Percentiles rank a stretch among this genome's conserved stretches.
These are phyloP conservation scores for Plasmodium billcollinsi DNA, from an alignment of 169 alveolate species.

Conservation along the genomic window DNA sequence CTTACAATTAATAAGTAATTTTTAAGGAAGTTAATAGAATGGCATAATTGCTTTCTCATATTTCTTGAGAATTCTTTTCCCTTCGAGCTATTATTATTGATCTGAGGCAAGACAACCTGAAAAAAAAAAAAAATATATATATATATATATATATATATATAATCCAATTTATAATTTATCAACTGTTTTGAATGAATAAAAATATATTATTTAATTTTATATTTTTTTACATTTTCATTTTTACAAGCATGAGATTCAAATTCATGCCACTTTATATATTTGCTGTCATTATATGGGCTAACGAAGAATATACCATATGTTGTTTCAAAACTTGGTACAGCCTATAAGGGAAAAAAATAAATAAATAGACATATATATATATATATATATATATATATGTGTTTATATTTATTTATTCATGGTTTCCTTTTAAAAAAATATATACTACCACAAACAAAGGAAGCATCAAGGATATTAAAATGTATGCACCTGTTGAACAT, in stretches of 20 bases:
- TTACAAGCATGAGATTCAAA: conserved; percentile 35
- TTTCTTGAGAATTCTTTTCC: conserved; percentile 12
- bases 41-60: conserved; percentile 1
- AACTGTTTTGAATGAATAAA: neutral
- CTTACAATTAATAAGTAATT: conserved; percentile 50
- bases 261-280: conserved; percentile 53
- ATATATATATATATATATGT: neutral
- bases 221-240: conserved; percentile 11
- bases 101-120: neutral
- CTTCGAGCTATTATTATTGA: neutral
- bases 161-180: too few relatives aligned
- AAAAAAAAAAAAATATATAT: conserved; percentile 8
- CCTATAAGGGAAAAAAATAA: conserved; percentile 10
- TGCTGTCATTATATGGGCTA: conserved; percentile 31
- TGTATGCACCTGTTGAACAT: conserved; percentile 55
- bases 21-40: conserved; percentile 32
- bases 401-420: neutral
- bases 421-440: neutral
- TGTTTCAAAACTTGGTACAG: conserved; percentile 14
- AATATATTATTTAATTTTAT: neutral
- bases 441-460: conserved; percentile 41
- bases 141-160: conserved; percentile 14
- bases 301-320: conserved; percentile 50
- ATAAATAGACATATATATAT: neutral
- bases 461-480: conserved; percentile 51